Evolutionary conservation across 2,329 filamentous ascomycete genomes (phyloP), one percentile per base, ranked within the genome.

Genomic region (Helotiales sp.): DNA sequence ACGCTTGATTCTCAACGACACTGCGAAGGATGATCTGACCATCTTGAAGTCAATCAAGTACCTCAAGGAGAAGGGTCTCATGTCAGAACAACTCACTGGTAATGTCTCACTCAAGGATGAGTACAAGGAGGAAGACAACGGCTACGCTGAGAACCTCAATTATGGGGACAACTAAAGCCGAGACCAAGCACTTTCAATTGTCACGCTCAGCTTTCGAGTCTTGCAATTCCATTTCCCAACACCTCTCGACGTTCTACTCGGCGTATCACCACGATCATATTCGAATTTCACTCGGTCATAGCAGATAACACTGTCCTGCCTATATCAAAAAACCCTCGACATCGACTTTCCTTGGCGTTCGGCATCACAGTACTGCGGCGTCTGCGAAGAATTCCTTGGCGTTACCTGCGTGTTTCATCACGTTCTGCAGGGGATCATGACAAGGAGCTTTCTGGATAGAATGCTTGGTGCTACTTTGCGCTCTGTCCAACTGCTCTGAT

Each of bases 41-140:
- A 82, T 88, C 60, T 78, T 88, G 53, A 82, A 85, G 70, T 85
- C 83, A 5, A 84, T 88, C 61, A 82, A 87, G 66, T 86, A 87
- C 65, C 78, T 88, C 59, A 82, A 84, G 63, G 77, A 85, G 64
- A 71, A 70, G 63, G 71, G 71, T 22, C 55, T 72, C 61, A 68
- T 72, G 68, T 57, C 66, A 57, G 70, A 72, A 44, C 65, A 67
- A 57, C 57, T 64, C 49, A 64, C 59, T 65, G 64, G 60, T 47
- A 64, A 56, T 64, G 57, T 63, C 65, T 54, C 63, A 51, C 55
- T 55, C 55, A 52, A 64, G 50, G 62, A 68, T 29, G 61, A 65
- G 48, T 55, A 59, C 48, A 66, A 64, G 46, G 60, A 56, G 40
- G 67, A 69, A 55, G 66, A 69, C 36, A 66, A 63, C 52, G 63